These are phyloP conservation scores for Acanthamoeba castellanii DNA, from an alignment of 208 protist species.

Conservation along the genomic window DNA sequence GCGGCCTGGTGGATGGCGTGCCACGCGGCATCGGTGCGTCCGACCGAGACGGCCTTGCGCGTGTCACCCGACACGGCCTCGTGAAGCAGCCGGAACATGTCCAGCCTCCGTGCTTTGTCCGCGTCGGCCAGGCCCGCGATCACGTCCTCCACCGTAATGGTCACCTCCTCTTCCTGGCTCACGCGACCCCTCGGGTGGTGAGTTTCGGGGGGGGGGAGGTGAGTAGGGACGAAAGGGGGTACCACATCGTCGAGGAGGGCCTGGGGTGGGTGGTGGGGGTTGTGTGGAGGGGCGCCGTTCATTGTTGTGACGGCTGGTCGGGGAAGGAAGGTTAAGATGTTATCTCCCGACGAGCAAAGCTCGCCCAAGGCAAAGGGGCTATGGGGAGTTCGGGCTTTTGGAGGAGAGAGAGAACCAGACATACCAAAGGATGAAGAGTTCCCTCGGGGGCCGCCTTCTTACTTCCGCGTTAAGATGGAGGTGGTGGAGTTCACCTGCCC, in stretches of 20 bases:
- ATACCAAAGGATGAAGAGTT: too few relatives aligned
- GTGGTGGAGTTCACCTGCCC: too few relatives aligned
- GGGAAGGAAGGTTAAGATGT: too few relatives aligned
- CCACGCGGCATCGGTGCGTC: not conserved
- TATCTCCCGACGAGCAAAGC: too few relatives aligned
- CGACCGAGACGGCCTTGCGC: not conserved
- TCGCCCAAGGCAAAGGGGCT: too few relatives aligned
- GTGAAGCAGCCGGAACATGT: constrained; percentile 12
- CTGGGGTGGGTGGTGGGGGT: not conserved
- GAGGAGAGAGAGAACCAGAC: too few relatives aligned
- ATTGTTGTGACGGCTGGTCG: too few relatives aligned
- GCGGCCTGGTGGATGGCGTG: constrained; percentile 4
- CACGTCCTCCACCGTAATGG: not conserved
- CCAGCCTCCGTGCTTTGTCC: not conserved
- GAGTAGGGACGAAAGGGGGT: not conserved
- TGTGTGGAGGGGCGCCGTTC: not conserved
- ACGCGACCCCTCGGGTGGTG: not conserved
- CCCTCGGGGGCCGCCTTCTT: too few relatives aligned
- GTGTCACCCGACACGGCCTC: constrained; percentile 10
- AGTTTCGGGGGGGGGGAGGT: not conserved
- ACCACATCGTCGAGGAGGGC: not conserved
- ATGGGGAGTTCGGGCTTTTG: too few relatives aligned
- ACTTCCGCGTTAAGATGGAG: too few relatives aligned
- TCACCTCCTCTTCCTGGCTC: not conserved
- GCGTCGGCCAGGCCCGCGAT: not conserved